A percentile compares a stretch with the other conserved stretches of the same genome.
Evolutionary conservation across 2,329 filamentous ascomycete species (phyloP).

Genomic region (Lecanoromycetidae sp.): DNA sequence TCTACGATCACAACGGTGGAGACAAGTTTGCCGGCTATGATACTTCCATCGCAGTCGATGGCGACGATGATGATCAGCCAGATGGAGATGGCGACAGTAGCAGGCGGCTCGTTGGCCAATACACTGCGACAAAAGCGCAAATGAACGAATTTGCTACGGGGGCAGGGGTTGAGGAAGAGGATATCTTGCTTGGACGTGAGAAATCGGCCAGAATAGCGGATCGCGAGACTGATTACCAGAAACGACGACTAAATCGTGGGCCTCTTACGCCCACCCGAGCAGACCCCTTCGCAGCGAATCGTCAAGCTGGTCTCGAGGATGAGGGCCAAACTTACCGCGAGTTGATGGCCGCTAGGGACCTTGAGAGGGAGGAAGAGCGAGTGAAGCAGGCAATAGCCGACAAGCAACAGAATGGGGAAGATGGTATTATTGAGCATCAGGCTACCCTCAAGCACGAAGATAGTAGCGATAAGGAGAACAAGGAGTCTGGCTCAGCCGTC

Average conservation of each 20-base stretch:
- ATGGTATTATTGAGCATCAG: constrained; percentile 52
- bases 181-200: constrained; percentile 74
- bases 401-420: constrained; percentile 50
- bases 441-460: constrained; percentile 59
- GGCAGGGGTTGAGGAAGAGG: constrained; percentile 77
- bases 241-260: constrained; percentile 78
- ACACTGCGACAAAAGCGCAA: constrained; percentile 82
- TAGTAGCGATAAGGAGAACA: constrained; percentile 55
- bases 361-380: constrained; percentile 87
- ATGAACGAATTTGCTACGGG: constrained; percentile 89
- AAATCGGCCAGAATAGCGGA: constrained; percentile 83
- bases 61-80: constrained; percentile 66
- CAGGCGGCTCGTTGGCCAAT: constrained; percentile 78
- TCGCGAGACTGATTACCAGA: constrained; percentile 95
- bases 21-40: constrained; percentile 87
- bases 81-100: constrained; percentile 51
- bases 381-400: constrained; percentile 70
- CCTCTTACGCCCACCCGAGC: constrained; percentile 69
- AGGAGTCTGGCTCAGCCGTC: constrained; percentile 56
- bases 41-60: constrained; percentile 69
- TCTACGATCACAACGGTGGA: constrained; percentile 66
- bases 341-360: constrained; percentile 77
- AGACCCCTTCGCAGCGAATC: constrained; percentile 71
- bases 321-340: constrained; percentile 78
- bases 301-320: constrained; percentile 52